Evolutionary conservation across 345 rosid genomes (phyloP).

Genomic region (Populus pruinosa): DNA sequence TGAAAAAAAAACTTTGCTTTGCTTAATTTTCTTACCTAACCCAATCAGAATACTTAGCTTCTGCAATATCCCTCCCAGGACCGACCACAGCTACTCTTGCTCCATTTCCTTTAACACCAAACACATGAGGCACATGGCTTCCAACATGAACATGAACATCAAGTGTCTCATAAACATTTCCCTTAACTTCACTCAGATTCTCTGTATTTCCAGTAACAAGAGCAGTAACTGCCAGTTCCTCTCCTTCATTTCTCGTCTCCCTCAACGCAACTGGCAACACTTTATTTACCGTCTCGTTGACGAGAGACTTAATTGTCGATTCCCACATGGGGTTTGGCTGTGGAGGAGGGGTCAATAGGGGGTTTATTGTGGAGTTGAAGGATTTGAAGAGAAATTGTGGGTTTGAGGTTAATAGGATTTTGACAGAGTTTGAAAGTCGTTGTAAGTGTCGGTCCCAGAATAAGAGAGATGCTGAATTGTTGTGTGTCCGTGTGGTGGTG

Average conservation of each 20-base stretch:
- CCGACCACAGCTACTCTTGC: conserved; percentile 84
- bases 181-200: conserved; percentile 29
- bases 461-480: conserved; percentile 44
- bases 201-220: conserved; percentile 59
- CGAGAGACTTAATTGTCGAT: conserved; percentile 37
- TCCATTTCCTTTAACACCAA: conserved; percentile 48
- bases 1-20: neutral
- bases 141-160: conserved; percentile 66
- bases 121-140: conserved; percentile 46
- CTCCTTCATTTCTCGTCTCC: conserved; percentile 40
- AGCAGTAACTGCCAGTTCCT: conserved; percentile 73
- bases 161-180: conserved; percentile 28
- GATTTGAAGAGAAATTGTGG: conserved; percentile 45
- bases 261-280: conserved; percentile 39
- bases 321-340: conserved; percentile 28
- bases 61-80: conserved; percentile 55
- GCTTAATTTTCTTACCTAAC: conserved; percentile 48
- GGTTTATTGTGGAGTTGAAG: neutral
- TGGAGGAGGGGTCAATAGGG: neutral
- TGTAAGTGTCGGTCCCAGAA: conserved; percentile 70
- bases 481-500: conserved; percentile 75
- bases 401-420: conserved; percentile 43
- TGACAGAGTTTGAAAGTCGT: conserved; percentile 54
- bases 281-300: conserved; percentile 42
- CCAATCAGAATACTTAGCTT: conserved; percentile 88